phyloP scores from a whole-genome alignment of 805 yeast species.

The Yarrowia bubula region DNA sequence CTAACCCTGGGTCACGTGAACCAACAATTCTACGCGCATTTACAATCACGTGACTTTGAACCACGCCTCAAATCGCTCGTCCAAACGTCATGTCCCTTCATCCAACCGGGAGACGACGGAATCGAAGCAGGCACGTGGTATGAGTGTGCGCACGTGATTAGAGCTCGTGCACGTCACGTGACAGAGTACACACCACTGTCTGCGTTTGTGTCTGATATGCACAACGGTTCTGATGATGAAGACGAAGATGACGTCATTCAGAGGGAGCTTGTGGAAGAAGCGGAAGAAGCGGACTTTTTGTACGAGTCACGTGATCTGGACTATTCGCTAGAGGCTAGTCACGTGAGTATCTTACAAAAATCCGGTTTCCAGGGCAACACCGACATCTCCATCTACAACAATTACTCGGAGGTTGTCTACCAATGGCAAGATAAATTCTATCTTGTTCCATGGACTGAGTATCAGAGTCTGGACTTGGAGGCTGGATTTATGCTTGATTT shows the following conservation, averaged over 20 bases:
- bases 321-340: background rate
- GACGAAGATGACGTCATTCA: background rate
- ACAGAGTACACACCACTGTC: background rate
- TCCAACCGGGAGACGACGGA: background rate
- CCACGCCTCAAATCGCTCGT: background rate
- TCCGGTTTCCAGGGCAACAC: background rate
- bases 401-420: background rate
- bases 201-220: background rate
- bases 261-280: too few relatives aligned
- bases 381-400: conserved; percentile 3
- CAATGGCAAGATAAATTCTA: background rate
- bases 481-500: background rate
- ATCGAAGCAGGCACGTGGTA: background rate
- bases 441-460: background rate
- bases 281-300: background rate
- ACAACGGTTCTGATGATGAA: background rate
- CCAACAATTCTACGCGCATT: background rate
- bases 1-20: conserved; percentile 4
- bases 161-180: too few relatives aligned
- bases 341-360: background rate
- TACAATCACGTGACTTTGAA: background rate
- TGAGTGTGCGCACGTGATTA: background rate
- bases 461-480: background rate
- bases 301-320: background rate
- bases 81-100: background rate